Evolutionary conservation across 805 yeast species (phyloP).

Genomic region (Wickerhamomyces pijperi): DNA sequence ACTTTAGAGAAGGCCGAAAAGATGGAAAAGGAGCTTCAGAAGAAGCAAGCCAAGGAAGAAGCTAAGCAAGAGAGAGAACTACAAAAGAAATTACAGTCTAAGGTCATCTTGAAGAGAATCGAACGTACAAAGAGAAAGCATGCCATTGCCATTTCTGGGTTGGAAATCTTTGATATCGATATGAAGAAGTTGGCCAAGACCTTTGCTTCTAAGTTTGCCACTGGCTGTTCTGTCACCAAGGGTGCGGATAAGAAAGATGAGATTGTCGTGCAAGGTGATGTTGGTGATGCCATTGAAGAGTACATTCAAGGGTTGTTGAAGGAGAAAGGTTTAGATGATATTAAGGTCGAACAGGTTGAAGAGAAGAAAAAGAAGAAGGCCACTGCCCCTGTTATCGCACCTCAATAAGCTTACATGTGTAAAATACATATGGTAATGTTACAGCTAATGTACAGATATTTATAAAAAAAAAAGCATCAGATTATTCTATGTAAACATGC

Average conservation of each 20-base stretch:
- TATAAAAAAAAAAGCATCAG: too few species aligned
- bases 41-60: slow-evolving; percentile 78
- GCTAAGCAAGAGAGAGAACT: slow-evolving; percentile 77
- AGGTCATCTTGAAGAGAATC: slow-evolving; percentile 73
- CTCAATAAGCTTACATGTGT: slow-evolving; percentile 3
- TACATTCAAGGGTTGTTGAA: slow-evolving; percentile 59
- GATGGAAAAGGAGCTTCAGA: slow-evolving; percentile 70
- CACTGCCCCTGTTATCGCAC: slow-evolving; percentile 5
- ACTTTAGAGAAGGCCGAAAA: slow-evolving; percentile 72
- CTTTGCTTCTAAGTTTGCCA: slow-evolving; percentile 89
- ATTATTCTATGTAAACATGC: too few species aligned
- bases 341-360: slow-evolving; percentile 82
- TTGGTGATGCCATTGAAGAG: slow-evolving; percentile 79
- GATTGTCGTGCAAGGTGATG: slow-evolving; percentile 88
- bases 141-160: slow-evolving; percentile 75
- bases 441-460: too few species aligned
- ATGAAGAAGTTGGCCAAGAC: slow-evolving; percentile 85
- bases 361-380: slow-evolving; percentile 66
- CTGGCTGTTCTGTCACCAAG: slow-evolving; percentile 89
- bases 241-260: slow-evolving; percentile 89
- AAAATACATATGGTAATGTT: too few species aligned
- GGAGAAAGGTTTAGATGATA: slow-evolving; percentile 73
- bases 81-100: slow-evolving; percentile 67
- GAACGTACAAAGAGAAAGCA: slow-evolving; percentile 86
- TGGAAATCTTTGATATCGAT: slow-evolving; percentile 82